Conservation (phyloP, 2,329 filamentous ascomycete species). For the Sarocladiaceae sp. region DNA sequence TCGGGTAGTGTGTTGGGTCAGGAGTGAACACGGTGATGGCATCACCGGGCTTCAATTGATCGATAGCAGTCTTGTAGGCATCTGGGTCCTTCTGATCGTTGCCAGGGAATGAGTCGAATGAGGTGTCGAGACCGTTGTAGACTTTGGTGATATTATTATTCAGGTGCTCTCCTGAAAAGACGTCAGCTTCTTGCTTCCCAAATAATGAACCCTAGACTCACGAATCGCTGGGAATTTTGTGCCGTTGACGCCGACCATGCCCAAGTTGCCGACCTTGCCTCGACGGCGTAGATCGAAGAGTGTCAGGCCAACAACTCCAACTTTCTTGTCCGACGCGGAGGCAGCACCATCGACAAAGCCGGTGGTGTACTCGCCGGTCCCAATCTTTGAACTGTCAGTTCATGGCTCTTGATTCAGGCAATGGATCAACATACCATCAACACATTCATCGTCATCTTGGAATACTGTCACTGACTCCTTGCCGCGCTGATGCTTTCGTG, state of each 20-base stretch:
- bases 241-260: conserved; percentile 87
- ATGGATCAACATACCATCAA: conserved; percentile 50
- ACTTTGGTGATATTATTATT: conserved; percentile 79
- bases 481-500: background rate
- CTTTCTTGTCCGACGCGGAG: conserved; percentile 90
- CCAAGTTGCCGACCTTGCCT: conserved; percentile 79
- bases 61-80: conserved; percentile 84
- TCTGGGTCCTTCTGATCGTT: conserved; percentile 69
- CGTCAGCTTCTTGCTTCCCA: background rate
- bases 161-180: conserved; percentile 64
- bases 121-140: conserved; percentile 85
- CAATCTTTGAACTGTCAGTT: conserved; percentile 49
- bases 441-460: conserved; percentile 54
- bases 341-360: conserved; percentile 81
- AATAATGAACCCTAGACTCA: conserved; percentile 33
- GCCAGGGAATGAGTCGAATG: conserved; percentile 75
- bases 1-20: conserved; percentile 86
- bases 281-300: conserved; percentile 82
- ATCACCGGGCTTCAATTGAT: conserved; percentile 71
- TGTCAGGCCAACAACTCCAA: conserved; percentile 85
- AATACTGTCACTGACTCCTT: conserved; percentile 9
- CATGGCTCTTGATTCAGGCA: background rate
- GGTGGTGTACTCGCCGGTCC: conserved; percentile 94
- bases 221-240: conserved; percentile 88
- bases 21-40: conserved; percentile 96